Base-by-base conservation (phyloP, 352 stramenopile genomes). In the Thraustochytrium sp. region DNA sequence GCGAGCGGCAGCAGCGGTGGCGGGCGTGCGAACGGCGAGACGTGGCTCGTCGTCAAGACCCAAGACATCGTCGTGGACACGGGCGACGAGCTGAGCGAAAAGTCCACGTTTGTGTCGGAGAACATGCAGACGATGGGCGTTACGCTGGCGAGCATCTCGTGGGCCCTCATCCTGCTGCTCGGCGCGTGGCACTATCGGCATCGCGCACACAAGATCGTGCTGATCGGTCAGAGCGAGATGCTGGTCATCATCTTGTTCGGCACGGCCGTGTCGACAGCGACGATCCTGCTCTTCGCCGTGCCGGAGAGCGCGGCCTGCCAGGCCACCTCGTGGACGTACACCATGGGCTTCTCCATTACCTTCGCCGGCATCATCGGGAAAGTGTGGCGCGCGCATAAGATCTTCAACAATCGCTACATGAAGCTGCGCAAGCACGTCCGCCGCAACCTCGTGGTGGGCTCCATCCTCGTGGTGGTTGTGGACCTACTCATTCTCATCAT, bases 401-500 rank as follows among this genome's bases (percentile, higher is more conserved):
- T 77, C 34, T 77, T 77, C 65, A 55, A 77, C 31, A 77, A 77
- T 31, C 65, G 40, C 21, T 40, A 54, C 29, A 77, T 77, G 65
- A 55, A 62, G 42, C 26, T 62, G 18, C 65, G 42, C 65, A 77
- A 75, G 42, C 68, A 62, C 26, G 65, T 55, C 13, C 65, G 65
- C 16, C 42, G 49, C 9, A 62, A 62, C 9, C 34, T 77, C 31
- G 34, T 72, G 16, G 8, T n/a, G 0, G 65, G 65, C 13, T n/a
- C 49, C 46, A 62, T 55, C 11, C 42, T 77, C 13, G 65, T 77
- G 9, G 23, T 77, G 40, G 23, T 77, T 16, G 46, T 77, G 11
- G 49, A 55, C 31, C 34, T 77, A 9, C 29, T 55, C 46, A 62
- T 77, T 36, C 49, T 77, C 42, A 75, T 62, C 42, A 44, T 61